Base-by-base conservation (phyloP, 1,284 basidiomycete species). In the Tetrapyrgos nigripes region DNA sequence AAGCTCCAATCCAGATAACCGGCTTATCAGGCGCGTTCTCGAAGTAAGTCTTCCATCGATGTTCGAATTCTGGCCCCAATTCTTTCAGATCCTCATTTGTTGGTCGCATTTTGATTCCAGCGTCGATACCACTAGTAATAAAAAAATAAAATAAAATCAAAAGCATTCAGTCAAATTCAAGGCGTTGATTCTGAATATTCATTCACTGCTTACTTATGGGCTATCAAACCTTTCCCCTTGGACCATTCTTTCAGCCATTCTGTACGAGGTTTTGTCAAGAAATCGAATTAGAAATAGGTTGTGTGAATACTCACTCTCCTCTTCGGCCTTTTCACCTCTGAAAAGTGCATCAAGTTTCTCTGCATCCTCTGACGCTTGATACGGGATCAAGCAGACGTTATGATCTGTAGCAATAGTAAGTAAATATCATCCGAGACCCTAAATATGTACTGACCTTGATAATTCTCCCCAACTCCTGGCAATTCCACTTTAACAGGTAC, bases 381-480 rank as follows among this genome's bases (percentile, higher is more conserved):
- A 57, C 14, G 58, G 55, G 23, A 58, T 37, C 28, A 62, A 55
- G 48, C 46, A 54, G 13, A 53, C 48, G 29, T 56, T 51, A 29
- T 60, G 59, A 24, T 60, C 59, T 60, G 24, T 33, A 6, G 3
- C 17, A 17, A 33, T 46, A 11, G 19, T 40, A 4, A 40, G 19
- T 9, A 33, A 33, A 8, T 14, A 40, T n/a, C 6, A 17, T 17
- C 8, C 13, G 4, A n/a, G 17, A n/a, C 17, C 19, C 17, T 4
- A 6, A 17, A 40, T 17, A 4, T 9, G 17, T 17, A 29, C 48
- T 21, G 14, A 74, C 82, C 82, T 62, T 78, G 75, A 58, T 79
- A 80, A 14, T 75, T 73, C 58, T 81, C 75, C 5, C 83, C 83
- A 0, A 84, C 81, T 2, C 80, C 81, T 4, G 76, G 76, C 0